These are phyloP conservation scores for Kuraishia ogatae DNA, from an alignment of 805 yeast genomes.

Conservation along the genomic window DNA sequence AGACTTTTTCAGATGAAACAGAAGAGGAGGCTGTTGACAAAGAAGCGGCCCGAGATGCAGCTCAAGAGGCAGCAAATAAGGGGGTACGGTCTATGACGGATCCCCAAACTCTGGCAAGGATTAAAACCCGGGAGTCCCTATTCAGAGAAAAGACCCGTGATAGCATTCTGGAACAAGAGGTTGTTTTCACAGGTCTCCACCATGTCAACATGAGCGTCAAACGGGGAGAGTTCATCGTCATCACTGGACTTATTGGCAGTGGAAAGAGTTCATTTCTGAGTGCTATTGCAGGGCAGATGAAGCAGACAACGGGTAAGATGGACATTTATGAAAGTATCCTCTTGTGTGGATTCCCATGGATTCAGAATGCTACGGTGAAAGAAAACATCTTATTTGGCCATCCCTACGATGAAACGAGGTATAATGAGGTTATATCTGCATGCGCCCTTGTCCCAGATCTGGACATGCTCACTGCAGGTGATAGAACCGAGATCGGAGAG, in stretches of 20 bases:
- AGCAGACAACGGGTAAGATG: conserved; percentile 36
- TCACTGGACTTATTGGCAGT: conserved; percentile 74
- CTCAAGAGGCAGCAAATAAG: neutral
- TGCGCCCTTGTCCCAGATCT: conserved; percentile 43
- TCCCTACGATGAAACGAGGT: conserved; percentile 30
- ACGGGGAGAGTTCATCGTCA: conserved; percentile 63
- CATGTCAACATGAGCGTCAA: conserved; percentile 44
- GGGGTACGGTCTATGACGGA: neutral
- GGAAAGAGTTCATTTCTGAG: conserved; percentile 62
- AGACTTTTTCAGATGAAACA: conserved; percentile 29
- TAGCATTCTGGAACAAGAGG: neutral
- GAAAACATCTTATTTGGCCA: conserved; percentile 46
- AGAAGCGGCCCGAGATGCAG: neutral
- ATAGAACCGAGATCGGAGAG: conserved; percentile 48
- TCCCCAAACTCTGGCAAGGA: neutral
- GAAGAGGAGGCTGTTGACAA: conserved; percentile 9
- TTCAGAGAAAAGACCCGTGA: neutral
- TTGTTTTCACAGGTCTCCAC: conserved; percentile 30
- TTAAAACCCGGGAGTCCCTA: conserved; percentile 5
- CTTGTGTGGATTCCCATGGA: conserved; percentile 46
- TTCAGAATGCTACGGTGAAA: conserved; percentile 39
- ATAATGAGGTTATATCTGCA: conserved; percentile 33
- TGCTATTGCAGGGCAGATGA: conserved; percentile 61
- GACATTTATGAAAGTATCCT: conserved; percentile 41
- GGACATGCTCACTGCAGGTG: conserved; percentile 41